A percentile compares a stretch with the other conserved stretches of the same genome.
These are phyloP conservation scores for Tuber brumale DNA, from an alignment of 495 filamentous ascomycete species.

Conservation along the genomic window DNA sequence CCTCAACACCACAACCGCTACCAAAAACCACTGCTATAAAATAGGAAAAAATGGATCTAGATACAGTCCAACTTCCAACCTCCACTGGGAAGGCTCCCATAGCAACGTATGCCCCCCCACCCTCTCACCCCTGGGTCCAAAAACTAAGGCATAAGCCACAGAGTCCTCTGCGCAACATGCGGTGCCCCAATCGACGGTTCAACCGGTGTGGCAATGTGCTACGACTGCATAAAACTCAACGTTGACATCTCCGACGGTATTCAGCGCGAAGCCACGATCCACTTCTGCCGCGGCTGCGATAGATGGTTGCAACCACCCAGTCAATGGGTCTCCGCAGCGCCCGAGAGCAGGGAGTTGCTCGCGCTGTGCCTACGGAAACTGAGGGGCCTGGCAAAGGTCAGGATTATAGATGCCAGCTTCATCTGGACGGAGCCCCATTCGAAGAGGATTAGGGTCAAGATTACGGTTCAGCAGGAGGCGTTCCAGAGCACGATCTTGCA, in stretches of 20 bases:
- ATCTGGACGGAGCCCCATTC: constrained; percentile 99
- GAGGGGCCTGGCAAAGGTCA: constrained; percentile 70
- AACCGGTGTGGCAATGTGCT: constrained; percentile 76
- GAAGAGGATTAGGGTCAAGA: constrained; percentile 78
- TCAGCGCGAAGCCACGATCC: constrained; percentile 72
- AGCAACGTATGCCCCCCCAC: constrained; percentile 19
- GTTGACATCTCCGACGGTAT: constrained; percentile 92
- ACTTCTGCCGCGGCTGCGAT: constrained; percentile 86
- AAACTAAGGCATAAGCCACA: constrained; percentile 40
- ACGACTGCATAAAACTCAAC: constrained; percentile 86
- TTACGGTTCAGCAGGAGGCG: constrained; percentile 83
- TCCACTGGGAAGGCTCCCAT: constrained; percentile 18
- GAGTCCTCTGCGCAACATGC: constrained; percentile 92
- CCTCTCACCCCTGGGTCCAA: not conserved
- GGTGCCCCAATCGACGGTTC: constrained; percentile 89
- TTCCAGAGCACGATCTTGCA: constrained; percentile 73
- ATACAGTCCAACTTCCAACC: constrained; percentile 27
- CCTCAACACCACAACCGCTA: not conserved
- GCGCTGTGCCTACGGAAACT: constrained; percentile 81
- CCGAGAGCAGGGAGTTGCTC: constrained; percentile 81
- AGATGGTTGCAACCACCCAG: constrained; percentile 83
- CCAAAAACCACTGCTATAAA: not conserved
- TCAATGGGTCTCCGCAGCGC: constrained; percentile 73
- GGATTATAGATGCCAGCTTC: constrained; percentile 91
- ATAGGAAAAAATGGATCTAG: constrained; percentile 27